These are phyloP conservation scores for Parietaria judaica DNA, from an alignment of 306 rosid species.

Conservation along the genomic window DNA sequence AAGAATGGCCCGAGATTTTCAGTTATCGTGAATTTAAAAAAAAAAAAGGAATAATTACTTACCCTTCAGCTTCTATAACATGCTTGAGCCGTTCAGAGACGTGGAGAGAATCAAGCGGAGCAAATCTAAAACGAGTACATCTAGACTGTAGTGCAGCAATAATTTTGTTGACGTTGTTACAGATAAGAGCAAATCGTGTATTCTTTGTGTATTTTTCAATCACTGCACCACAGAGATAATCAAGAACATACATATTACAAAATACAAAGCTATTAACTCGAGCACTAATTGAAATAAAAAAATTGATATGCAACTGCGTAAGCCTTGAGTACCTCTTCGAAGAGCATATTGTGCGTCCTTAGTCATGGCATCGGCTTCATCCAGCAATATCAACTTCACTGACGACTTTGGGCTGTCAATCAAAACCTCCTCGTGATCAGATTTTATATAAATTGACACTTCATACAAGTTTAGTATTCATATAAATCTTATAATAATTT, in stretches of 20 bases:
- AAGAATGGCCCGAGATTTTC: conserved; percentile 4
- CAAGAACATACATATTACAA: background rate
- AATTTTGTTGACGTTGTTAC: conserved; percentile 95
- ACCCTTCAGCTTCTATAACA: conserved; percentile 79
- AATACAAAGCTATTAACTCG: background rate
- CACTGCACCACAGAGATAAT: conserved; percentile 39
- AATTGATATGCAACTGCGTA: too few species aligned
- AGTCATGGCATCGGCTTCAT: conserved; percentile 98
- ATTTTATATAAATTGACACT: conserved; percentile 8
- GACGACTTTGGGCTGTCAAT: conserved; percentile 55
- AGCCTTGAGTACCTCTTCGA: conserved; percentile 58
- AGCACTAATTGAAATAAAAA: background rate
- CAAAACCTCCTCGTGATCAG: conserved; percentile 9
- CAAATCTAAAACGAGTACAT: conserved; percentile 94
- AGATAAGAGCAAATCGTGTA: conserved; percentile 83
- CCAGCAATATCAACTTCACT: conserved; percentile 78
- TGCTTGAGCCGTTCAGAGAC: conserved; percentile 75
- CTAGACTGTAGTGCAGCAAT: conserved; percentile 92
- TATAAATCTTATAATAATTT: background rate
- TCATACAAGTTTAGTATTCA: background rate
- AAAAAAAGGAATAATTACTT: conserved; percentile 1
- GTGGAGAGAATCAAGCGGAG: conserved; percentile 85
- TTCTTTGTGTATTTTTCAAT: conserved; percentile 88
- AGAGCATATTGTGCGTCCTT: conserved; percentile 96
- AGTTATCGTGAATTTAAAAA: background rate